A percentile compares a stretch with the other conserved stretches of the same genome.
Evolutionary conservation across 129 eudicot species (phyloP).

Genomic region (Flaveria linearis): DNA sequence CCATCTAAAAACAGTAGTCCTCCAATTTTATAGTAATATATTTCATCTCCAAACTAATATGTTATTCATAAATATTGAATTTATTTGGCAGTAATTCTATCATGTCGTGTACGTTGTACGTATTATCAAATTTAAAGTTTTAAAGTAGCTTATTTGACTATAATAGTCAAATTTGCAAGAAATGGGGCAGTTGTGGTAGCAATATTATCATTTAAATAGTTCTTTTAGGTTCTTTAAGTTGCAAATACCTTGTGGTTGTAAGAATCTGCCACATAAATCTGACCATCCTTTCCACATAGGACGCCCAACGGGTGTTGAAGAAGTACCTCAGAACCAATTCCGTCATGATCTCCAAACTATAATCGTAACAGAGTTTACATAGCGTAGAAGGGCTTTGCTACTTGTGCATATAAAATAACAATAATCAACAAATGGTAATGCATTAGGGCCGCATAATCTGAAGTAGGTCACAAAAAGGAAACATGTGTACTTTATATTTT

Average conservation of each 20-base stretch:
- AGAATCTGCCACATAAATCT: conserved; percentile 85
- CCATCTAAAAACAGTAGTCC: background rate
- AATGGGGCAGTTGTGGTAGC: background rate
- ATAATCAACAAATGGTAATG: background rate
- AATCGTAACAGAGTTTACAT: conserved; percentile 20
- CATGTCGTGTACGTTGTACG: background rate
- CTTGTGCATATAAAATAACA: background rate
- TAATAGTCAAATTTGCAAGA: conserved; percentile 5
- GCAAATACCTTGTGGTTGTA: conserved; percentile 90
- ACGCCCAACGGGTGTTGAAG: conserved; percentile 97
- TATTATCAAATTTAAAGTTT: background rate
- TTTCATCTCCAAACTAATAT: background rate
- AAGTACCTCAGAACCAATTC: conserved; percentile 89
- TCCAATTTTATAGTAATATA: background rate
- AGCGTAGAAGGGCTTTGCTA: conserved; percentile 8
- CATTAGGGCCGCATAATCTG: background rate
- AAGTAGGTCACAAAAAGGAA: conserved; percentile 2
- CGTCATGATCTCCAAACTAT: conserved; percentile 96
- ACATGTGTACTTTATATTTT: background rate
- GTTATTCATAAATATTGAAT: background rate
- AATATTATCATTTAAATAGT: background rate
- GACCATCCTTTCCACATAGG: conserved; percentile 76
- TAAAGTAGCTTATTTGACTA: conserved; percentile 6
- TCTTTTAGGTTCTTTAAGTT: conserved; percentile 14
- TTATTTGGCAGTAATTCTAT: background rate